These are phyloP conservation scores for Russula ochroleuca DNA, from an alignment of 768 basidiomycete species.

Conservation along the genomic window DNA sequence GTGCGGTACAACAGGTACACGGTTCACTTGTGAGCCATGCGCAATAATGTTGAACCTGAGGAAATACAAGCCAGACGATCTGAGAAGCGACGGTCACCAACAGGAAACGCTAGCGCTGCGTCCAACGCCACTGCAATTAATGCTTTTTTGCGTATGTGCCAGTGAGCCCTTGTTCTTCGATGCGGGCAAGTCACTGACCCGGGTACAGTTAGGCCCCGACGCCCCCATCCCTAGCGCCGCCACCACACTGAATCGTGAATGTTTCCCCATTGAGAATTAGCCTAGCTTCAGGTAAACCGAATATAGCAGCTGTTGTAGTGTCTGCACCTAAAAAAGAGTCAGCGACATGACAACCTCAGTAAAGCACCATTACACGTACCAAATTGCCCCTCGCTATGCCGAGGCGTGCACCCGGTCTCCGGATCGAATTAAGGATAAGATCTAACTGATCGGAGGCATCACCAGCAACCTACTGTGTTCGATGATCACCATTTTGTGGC, in stretches of 20 bases:
- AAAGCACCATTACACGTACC: neutral
- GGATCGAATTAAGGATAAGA: neutral
- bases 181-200: neutral
- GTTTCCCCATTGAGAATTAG: neutral
- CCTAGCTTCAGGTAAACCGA: neutral
- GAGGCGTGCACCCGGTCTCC: conserved; percentile 1
- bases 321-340: neutral
- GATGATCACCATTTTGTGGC: neutral
- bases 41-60: neutral
- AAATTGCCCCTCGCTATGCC: neutral
- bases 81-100: conserved; percentile 1
- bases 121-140: neutral
- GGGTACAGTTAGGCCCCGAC: neutral
- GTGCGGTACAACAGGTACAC: neutral
- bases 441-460: neutral
- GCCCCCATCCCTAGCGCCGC: neutral
- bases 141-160: neutral
- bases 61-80: neutral
- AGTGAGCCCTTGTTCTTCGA: conserved; percentile 1
- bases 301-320: conserved; percentile 14
- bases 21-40: neutral
- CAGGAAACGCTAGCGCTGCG: neutral
- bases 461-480: neutral
- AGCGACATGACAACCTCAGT: neutral
- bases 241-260: neutral